Evolutionary conservation across 2,329 filamentous ascomycete genomes (phyloP), one percentile per base, ranked within the genome.

Genomic region (Falciphora oryzae): DNA sequence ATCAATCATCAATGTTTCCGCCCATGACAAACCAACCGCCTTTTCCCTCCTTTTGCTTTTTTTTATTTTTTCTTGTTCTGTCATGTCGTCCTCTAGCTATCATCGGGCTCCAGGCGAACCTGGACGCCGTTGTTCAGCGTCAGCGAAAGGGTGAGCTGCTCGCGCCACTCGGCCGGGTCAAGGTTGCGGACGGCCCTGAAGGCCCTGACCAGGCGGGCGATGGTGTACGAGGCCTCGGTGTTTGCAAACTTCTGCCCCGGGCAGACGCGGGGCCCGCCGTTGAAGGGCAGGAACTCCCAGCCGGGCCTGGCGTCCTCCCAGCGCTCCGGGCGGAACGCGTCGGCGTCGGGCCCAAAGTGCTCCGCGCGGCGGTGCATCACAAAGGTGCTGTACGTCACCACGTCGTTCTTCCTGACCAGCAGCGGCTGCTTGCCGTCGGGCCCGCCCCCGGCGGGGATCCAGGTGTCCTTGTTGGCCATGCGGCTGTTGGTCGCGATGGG

Each of bases 191-290:
- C 11, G 38, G 38, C 38, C 18, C 8, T 22, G 18, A 22, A 50
- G 38, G 38, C 38, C 16, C 38, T 6, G 38, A 8, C 38, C 44
- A 53, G 44, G 44, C 44, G 44, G 22, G 22, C 44, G 44, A 53
- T n/a, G 44, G 44, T 11, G n/a, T 53, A 53, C 44, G 22, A 10
- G 22, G 44, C 44, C 44, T 53, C 44, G 22, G 44, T 53, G 18
- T n/a, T n/a, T n/a, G 44, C 44, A 4, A 85, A 81, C 68, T 83
- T 84, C 73, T 80, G 76, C 1, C 83, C 83, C 0, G 81, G 81
- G 69, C 83, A 85, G 4, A 80, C 71, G 6, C 83, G 71, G 14
- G 81, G 80, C 0, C 83, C 82, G 4, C 67, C 70, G 0, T 79
- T 78, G 81, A 82, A 85, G 0, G 82, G 77, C 1, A 79, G 58